phyloP scores from a whole-genome alignment of 2,329 filamentous ascomycete genomes.

The Claviceps arundinis region DNA sequence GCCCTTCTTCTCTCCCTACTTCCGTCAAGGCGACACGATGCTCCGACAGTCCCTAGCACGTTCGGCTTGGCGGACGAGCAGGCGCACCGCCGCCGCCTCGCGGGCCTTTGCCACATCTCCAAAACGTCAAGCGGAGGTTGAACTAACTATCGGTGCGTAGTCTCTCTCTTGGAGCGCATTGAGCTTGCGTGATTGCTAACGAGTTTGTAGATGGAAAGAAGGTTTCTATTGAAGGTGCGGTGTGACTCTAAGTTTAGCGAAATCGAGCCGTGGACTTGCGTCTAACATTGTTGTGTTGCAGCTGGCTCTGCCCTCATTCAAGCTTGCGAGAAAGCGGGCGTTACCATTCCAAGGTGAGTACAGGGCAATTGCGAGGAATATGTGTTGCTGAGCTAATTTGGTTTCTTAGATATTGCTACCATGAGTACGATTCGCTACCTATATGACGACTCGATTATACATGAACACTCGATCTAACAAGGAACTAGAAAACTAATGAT shows the following conservation, averaged over 20 bases:
- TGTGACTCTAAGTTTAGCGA: background rate
- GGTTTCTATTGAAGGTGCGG: slow-evolving; percentile 86
- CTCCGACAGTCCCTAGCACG: slow-evolving; percentile 55
- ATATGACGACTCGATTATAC: slow-evolving; percentile 14
- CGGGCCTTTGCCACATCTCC: slow-evolving; percentile 73
- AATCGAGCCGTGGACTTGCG: slow-evolving; percentile 9
- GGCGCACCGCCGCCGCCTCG: slow-evolving; percentile 45
- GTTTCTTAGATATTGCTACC: slow-evolving; percentile 78
- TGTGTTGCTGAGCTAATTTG: background rate
- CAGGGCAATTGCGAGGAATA: background rate
- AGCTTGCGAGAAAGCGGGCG: slow-evolving; percentile 95
- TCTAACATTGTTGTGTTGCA: slow-evolving; percentile 32
- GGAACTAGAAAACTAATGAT: slow-evolving; percentile 79
- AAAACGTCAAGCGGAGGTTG: slow-evolving; percentile 76
- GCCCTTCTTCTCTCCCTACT: slow-evolving; percentile 20
- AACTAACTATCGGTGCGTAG: slow-evolving; percentile 76
- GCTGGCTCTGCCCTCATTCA: slow-evolving; percentile 95
- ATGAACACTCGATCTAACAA: slow-evolving; percentile 26
- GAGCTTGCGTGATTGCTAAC: slow-evolving; percentile 18
- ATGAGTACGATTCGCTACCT: slow-evolving; percentile 55
- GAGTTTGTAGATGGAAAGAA: slow-evolving; percentile 74
- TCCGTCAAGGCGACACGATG: slow-evolving; percentile 51
- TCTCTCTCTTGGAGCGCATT: slow-evolving; percentile 16
- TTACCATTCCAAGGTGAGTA: slow-evolving; percentile 63
- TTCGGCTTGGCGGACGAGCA: slow-evolving; percentile 53